Conservation (phyloP, 306 rosid genomes). For the barrel medic (Medicago truncatula) region DNA sequence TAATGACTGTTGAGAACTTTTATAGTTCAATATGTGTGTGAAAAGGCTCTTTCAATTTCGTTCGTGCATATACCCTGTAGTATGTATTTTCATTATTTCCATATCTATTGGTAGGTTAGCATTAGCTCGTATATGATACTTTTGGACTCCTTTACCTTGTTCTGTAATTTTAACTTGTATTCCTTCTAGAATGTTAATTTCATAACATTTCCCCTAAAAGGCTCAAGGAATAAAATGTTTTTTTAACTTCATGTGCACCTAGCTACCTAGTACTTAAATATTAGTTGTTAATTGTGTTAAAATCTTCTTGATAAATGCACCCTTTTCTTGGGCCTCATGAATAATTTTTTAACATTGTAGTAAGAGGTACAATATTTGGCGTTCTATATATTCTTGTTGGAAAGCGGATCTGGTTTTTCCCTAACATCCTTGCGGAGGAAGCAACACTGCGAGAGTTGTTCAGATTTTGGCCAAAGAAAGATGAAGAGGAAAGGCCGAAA, state of each 20-base stretch:
- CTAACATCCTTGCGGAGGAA: constrained; percentile 95
- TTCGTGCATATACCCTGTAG: background rate
- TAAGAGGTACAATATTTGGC: constrained; percentile 83
- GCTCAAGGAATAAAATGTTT: background rate
- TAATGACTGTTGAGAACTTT: background rate
- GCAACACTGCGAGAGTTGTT: constrained; percentile 92
- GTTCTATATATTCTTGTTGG: constrained; percentile 72
- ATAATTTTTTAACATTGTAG: constrained; percentile 54
- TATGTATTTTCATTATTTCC: background rate
- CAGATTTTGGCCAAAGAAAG: constrained; percentile 93
- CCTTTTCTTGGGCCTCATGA: constrained; percentile 32
- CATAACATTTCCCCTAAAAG: background rate
- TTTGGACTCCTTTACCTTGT: background rate
- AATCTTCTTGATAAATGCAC: constrained; percentile 13
- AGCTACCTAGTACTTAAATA: background rate
- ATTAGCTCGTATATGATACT: background rate
- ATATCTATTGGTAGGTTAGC: background rate
- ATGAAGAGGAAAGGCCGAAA: constrained; percentile 94
- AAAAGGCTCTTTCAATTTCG: background rate
- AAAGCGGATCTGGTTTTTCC: constrained; percentile 93
- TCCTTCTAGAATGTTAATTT: constrained; percentile 21
- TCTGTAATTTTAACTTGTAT: background rate
- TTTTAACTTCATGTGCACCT: constrained; percentile 8
- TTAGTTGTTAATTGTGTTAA: constrained; percentile 16
- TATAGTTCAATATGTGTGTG: no score